Evolutionary conservation across 305 asterid genomes (phyloP).

Genomic region (Ajuga reptans): DNA sequence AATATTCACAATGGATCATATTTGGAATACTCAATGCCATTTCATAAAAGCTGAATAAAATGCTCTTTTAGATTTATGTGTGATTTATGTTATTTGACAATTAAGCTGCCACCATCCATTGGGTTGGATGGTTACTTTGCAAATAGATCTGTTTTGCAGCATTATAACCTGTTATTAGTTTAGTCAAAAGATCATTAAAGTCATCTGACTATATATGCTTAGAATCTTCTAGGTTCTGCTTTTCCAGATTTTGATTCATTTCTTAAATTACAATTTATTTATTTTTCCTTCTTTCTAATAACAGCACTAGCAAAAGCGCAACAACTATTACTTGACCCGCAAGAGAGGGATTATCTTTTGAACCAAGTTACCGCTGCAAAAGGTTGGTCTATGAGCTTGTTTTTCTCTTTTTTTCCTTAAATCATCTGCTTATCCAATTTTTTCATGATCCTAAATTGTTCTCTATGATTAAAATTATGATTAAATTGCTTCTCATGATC

Average conservation of each 20-base stretch:
- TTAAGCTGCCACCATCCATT: neutral
- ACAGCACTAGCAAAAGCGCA: conserved; percentile 97
- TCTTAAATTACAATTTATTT: conserved; percentile 14
- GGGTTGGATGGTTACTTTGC: neutral
- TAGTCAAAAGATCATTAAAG: neutral
- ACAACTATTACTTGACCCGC: conserved; percentile 74
- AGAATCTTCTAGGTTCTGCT: neutral
- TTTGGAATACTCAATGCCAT: neutral
- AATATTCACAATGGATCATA: neutral
- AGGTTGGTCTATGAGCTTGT: conserved; percentile 41
- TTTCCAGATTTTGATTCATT: neutral
- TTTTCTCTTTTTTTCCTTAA: neutral
- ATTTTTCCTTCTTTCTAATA: neutral
- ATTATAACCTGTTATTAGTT: neutral
- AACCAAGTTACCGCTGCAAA: conserved; percentile 86
- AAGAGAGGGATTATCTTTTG: conserved; percentile 87
- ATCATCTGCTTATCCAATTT: conserved; percentile 8
- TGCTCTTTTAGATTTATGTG: neutral
- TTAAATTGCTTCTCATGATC: conserved; percentile 4
- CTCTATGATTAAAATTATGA: neutral
- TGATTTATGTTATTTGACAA: neutral
- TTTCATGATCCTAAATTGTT: neutral
- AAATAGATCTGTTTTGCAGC: neutral
- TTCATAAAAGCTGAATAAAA: neutral
- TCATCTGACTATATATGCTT: neutral